Conservation (phyloP, 1,139 yeast species). For the Saccharomyces hybrid region DNA sequence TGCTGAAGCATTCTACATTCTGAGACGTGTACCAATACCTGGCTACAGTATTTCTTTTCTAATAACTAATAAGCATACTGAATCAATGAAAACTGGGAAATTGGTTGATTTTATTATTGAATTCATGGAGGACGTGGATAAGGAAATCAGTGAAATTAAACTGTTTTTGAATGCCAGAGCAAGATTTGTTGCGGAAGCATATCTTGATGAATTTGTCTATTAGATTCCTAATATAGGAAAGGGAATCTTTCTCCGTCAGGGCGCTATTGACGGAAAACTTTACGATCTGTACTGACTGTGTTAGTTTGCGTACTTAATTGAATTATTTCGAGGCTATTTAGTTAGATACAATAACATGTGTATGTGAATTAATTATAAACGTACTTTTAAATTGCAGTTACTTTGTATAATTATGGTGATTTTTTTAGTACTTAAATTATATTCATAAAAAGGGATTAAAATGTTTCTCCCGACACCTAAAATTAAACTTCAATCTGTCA, state of each 20-base stretch:
- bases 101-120: constrained; percentile 94
- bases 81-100: constrained; percentile 90
- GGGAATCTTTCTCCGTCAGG: background rate
- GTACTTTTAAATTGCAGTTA: background rate
- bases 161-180: constrained; percentile 95
- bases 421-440: too few relatives aligned
- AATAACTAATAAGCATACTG: constrained; percentile 91
- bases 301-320: background rate
- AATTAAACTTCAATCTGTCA: background rate
- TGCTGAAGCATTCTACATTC: constrained; percentile 87
- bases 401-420: background rate
- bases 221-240: constrained; percentile 5
- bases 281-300: background rate
- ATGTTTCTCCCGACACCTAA: background rate
- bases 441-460: background rate
- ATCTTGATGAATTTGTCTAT: constrained; percentile 41
- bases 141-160: constrained; percentile 98
- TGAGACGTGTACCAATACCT: constrained; percentile 79
- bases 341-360: background rate
- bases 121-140: constrained; percentile 98
- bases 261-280: background rate
- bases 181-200: constrained; percentile 94
- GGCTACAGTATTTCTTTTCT: constrained; percentile 93
- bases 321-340: background rate
- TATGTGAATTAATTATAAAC: background rate